Evolutionary conservation across 345 rosid genomes (phyloP).

Genomic region (Excoecaria agallocha): DNA sequence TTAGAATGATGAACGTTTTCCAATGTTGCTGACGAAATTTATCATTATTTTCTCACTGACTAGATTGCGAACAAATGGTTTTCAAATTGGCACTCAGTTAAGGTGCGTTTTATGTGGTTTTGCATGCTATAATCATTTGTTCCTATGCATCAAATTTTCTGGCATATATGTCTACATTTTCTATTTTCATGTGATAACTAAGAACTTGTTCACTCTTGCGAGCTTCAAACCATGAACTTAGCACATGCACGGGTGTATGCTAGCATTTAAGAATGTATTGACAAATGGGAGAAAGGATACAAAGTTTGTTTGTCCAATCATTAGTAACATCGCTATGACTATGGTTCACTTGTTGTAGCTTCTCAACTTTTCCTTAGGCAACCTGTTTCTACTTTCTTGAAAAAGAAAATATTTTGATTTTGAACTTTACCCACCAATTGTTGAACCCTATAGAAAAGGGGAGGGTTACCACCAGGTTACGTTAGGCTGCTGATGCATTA

Average conservation of each 20-base stretch:
- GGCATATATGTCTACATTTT: background rate
- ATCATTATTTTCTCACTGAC: conserved; percentile 4
- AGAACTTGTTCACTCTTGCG: too few species aligned
- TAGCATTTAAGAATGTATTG: background rate
- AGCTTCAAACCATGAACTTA: too few species aligned
- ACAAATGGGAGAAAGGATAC: background rate
- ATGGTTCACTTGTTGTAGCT: background rate
- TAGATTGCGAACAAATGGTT: conserved; percentile 56
- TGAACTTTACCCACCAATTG: background rate
- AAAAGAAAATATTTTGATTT: too few species aligned
- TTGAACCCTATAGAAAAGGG: background rate
- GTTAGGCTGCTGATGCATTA: too few species aligned
- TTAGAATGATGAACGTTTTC: conserved; percentile 12
- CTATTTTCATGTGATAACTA: background rate
- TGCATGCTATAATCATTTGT: background rate
- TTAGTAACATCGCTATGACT: background rate
- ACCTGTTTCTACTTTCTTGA: background rate
- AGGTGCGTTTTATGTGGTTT: conserved; percentile 47
- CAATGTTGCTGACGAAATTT: too few species aligned
- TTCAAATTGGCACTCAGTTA: conserved; percentile 67
- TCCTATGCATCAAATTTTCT: background rate
- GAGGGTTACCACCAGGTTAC: background rate
- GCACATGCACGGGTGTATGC: background rate
- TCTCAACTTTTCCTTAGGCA: background rate
- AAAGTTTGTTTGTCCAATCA: background rate